Evolutionary conservation across 805 yeast genomes (phyloP).

Genomic region (Starmerella sp.): DNA sequence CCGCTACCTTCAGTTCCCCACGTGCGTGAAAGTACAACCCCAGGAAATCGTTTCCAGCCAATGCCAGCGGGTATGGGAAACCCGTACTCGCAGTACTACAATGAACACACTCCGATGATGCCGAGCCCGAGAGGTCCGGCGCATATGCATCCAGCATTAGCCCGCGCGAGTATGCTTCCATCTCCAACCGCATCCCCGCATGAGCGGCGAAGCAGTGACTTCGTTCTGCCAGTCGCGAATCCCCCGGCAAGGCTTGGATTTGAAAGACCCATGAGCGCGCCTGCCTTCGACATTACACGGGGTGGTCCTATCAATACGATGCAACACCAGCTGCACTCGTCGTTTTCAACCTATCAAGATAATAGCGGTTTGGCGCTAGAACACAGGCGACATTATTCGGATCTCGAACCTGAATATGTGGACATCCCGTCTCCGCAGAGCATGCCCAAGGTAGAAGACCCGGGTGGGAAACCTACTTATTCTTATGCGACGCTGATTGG

Average conservation of each 20-base stretch:
- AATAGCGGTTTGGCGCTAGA: not conserved
- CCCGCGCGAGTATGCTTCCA: not conserved
- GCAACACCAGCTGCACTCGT: not conserved
- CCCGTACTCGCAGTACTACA: not conserved
- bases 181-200: conserved; percentile 7
- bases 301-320: not conserved
- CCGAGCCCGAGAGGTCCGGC: not conserved
- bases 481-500: conserved; percentile 91
- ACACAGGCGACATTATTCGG: not conserved
- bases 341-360: not conserved
- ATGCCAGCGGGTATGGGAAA: not conserved
- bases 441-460: conserved; percentile 38
- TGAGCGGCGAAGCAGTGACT: not conserved
- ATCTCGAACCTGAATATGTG: not conserved
- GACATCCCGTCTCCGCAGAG: conserved; percentile 19
- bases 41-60: not conserved
- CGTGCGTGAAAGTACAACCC: not conserved
- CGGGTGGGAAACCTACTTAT: conserved; percentile 75
- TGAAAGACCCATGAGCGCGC: conserved; percentile 5
- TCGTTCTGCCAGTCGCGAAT: not conserved
- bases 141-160: not conserved
- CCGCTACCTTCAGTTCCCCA: not conserved
- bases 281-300: not conserved
- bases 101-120: not conserved
- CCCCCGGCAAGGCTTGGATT: not conserved